These are phyloP conservation scores for Penicillium oxalicum DNA, from an alignment of 2,329 filamentous ascomycete species.

Conservation along the genomic window DNA sequence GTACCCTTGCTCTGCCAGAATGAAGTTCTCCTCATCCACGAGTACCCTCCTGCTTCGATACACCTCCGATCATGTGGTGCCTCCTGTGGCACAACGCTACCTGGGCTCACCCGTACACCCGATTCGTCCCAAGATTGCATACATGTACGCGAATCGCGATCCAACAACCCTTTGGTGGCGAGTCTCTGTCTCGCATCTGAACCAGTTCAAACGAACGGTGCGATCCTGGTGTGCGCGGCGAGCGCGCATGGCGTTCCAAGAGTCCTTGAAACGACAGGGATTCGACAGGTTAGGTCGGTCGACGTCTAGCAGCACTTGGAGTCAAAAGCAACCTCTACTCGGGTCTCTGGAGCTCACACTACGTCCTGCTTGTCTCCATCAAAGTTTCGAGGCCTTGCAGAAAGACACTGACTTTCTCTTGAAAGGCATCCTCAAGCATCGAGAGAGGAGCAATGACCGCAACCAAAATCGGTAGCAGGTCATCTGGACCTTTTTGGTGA, in stretches of 20 bases:
- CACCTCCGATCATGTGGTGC: slow-evolving; percentile 15
- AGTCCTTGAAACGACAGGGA: slow-evolving; percentile 43
- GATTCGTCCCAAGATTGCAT: slow-evolving; percentile 33
- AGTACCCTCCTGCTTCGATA: slow-evolving; percentile 24
- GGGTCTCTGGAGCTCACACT: slow-evolving; percentile 35
- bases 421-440: slow-evolving; percentile 8
- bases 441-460: neutral
- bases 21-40: slow-evolving; percentile 17
- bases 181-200: slow-evolving; percentile 29
- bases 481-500: neutral
- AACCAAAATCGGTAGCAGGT: neutral
- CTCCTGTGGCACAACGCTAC: slow-evolving; percentile 29
- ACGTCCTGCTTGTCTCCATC: slow-evolving; percentile 11
- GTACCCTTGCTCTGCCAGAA: slow-evolving; percentile 2
- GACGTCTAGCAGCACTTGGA: slow-evolving; percentile 1
- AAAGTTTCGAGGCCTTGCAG: slow-evolving; percentile 19
- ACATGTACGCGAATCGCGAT: slow-evolving; percentile 35
- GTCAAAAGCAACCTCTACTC: slow-evolving; percentile 18
- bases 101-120: slow-evolving; percentile 25
- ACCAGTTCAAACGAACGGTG: slow-evolving; percentile 39
- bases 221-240: slow-evolving; percentile 43
- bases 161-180: slow-evolving; percentile 46
- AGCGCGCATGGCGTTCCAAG: slow-evolving; percentile 40
- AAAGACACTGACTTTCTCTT: slow-evolving; percentile 15
- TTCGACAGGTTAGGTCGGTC: slow-evolving; percentile 32